Base-by-base conservation (phyloP, 176 grass and related monocot species). In the Carex kokanica region DNA sequence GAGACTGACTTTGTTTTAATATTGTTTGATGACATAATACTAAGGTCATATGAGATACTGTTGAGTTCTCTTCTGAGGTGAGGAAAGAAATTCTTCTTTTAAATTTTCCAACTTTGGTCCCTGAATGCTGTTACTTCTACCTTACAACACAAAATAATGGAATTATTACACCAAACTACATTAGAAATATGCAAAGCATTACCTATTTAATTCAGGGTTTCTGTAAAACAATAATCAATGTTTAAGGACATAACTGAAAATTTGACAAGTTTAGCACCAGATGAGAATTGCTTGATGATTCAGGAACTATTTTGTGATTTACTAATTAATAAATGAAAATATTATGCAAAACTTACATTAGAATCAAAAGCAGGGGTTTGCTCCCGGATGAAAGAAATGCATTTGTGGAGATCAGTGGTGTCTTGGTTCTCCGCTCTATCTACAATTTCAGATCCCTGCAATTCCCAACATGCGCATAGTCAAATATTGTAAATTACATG, bases 361-460 rank as follows among this genome's bases (percentile, higher is more conserved):
- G 79, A 31, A 82, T 77, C 82, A 40, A 74, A 64, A 49, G 84
- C 53, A 78, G 87, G 71, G 25, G 87, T 94, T 58, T 34, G 15
- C 59, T 64, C 77, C 47, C 38, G 84, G 78, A 94, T 91, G 56
- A 52, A 81, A 65, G 89, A 91, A 85, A 94, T 87, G 83, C 92
- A 94, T 62, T 94, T 94, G 66, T 94, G 87, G 24, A 94, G 60
- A 88, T 94, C 92, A 66, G 81, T 94, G 85, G 89, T 91, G 51
- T 94, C 92, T 85, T 94, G 92, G 73, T 94, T 89, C 70, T 94
- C 79, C 41, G 92, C 84, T 69, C 89, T 91, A 86, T 94, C 87
- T 41, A 70, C 81, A 82, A 94, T 91, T 85, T 89, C 83, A 64
- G 92, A 83, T 72, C 92, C 92, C 92, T 94, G 89, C 36, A 84